Base-by-base conservation (phyloP, 2,329 filamentous ascomycete species). In the Aspergillus phoenicis region DNA sequence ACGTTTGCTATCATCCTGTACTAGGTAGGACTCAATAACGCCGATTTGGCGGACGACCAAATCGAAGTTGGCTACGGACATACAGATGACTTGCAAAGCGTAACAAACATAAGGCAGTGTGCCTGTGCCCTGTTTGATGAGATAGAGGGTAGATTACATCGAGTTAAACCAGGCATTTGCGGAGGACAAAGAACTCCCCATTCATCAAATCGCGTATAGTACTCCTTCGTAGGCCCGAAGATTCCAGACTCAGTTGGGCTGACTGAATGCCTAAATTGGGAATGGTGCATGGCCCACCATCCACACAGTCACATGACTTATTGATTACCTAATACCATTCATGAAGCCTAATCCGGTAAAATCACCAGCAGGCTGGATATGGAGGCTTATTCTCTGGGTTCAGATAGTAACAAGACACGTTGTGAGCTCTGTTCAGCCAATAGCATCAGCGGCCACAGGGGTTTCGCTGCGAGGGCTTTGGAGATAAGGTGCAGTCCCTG, bases 311-410 rank as follows among this genome's bases (percentile, higher is more conserved):
- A 51, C 47, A 51, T 51, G 47, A 51, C 15, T 5, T 6, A 8
- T 5, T 1, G 1, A 17, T 51, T 51, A 51, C 47, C 17, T 51
- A 51, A 51, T 13, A 5, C 13, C 28, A 3, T 17, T 24, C 13
- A 4, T 5, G 47, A 41, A 47, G 30, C 53, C 41, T 43, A 41
- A 56, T 56, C 53, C 41, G 53, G 53, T 47, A 56, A 56, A 56
- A 33, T 26, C 24, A 22, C 53, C 53, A 56, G 53, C 53, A 30
- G 41, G 26, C 39, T 22, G 39, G 28, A 10, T 26, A 56, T 56
- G 43, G 28, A 56, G 33, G 26, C 28, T 11, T n/a, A 5, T 11
- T 33, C 36, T 47, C 39, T 47, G 39, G 28, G 22, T 13, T 33
- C 41, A 47, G 53, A 47, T 20, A 24, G 38, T 51, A 15, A 17